Conservation (phyloP, 805 yeast species). For the Candida sphagnicola region DNA sequence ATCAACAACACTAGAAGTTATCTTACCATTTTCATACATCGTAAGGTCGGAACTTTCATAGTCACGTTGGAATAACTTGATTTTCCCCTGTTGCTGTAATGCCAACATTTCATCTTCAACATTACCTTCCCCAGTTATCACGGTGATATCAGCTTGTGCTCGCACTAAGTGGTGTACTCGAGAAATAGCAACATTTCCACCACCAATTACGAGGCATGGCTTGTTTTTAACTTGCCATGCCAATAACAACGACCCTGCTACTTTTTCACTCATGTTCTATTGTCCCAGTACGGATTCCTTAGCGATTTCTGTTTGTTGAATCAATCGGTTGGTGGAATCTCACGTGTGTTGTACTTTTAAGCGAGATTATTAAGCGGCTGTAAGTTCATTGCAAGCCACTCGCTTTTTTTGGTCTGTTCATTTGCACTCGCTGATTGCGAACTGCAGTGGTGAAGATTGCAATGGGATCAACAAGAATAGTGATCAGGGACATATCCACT, state of each 20-base stretch:
- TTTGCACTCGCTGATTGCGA: too few species aligned
- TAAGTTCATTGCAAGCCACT: too few species aligned
- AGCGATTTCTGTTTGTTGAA: too few species aligned
- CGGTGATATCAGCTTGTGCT: slow-evolving; percentile 69
- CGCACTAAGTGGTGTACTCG: slow-evolving; percentile 62
- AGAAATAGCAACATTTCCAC: slow-evolving; percentile 73
- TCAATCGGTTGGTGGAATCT: too few species aligned
- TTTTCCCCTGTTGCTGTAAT: slow-evolving; percentile 31
- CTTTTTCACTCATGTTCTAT: not conserved
- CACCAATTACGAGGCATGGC: slow-evolving; percentile 74
- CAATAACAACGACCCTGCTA: slow-evolving; percentile 55
- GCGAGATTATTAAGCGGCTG: too few species aligned
- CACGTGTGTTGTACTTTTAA: too few species aligned
- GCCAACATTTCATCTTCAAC: slow-evolving; percentile 25
- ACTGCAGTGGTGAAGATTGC: too few species aligned
- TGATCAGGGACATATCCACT: too few species aligned
- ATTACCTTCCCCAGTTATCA: slow-evolving; percentile 43
- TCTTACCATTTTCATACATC: slow-evolving; percentile 38
- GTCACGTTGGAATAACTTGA: slow-evolving; percentile 40
- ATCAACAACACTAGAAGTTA: slow-evolving; percentile 2
- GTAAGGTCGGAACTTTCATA: slow-evolving; percentile 46
- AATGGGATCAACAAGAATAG: too few species aligned
- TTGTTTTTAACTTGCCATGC: slow-evolving; percentile 70
- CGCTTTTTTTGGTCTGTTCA: too few species aligned
- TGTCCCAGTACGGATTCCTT: too few species aligned